phyloP scores from a whole-genome alignment of 2,329 filamentous ascomycete genomes.

The Dichotomopilus funicola region DNA sequence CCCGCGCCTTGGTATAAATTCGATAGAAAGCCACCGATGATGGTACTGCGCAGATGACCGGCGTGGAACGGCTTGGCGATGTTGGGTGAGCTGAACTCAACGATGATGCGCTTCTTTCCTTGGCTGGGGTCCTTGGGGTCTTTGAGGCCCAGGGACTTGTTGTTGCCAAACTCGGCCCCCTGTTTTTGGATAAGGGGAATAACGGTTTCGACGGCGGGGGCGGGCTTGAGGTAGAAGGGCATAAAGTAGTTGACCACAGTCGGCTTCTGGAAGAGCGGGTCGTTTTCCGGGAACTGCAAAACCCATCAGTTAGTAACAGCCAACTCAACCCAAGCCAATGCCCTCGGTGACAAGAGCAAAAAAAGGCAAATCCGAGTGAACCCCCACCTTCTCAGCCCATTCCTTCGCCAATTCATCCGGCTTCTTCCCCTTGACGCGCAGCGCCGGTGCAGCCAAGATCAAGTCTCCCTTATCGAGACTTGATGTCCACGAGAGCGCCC shows the following conservation, averaged over 20 bases:
- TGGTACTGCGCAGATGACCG: constrained; percentile 69
- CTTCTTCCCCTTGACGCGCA: constrained; percentile 68
- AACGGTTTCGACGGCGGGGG: constrained; percentile 57
- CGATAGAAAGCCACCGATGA: constrained; percentile 70
- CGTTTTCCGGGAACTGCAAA: constrained; percentile 59
- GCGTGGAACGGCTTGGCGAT: constrained; percentile 82
- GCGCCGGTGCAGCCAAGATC: constrained; percentile 69
- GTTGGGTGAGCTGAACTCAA: constrained; percentile 82
- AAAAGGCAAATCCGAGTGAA: no score
- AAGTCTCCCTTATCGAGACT: constrained; percentile 79
- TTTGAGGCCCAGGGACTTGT: constrained; percentile 52
- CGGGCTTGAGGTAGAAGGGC: constrained; percentile 73
- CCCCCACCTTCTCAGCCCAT: constrained; percentile 52
- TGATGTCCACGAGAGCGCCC: constrained; percentile 69
- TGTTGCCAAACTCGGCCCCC: constrained; percentile 57
- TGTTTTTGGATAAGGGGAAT: constrained; percentile 63
- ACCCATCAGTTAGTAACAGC: neutral
- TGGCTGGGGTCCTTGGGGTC: constrained; percentile 55
- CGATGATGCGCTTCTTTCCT: constrained; percentile 60
- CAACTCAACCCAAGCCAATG: no score
- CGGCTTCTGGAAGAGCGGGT: constrained; percentile 66
- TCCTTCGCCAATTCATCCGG: constrained; percentile 55
- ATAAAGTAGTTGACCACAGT: constrained; percentile 61
- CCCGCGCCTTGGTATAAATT: constrained; percentile 65
- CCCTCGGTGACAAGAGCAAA: no score